Evolutionary conservation across 257 asterid genomes (phyloP).

Genomic region (Prunella vulgaris): DNA sequence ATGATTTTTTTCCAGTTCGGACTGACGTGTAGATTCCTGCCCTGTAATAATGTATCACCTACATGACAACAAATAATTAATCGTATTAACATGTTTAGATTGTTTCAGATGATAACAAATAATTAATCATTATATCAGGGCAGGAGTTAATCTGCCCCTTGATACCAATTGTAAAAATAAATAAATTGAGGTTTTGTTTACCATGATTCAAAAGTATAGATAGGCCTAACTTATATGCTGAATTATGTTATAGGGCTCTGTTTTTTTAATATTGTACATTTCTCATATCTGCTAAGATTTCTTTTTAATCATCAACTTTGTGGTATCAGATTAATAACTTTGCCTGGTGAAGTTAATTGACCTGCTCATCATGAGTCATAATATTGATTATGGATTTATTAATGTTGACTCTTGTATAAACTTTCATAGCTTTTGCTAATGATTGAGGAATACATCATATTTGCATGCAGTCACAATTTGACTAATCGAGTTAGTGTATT

Average conservation of each 20-base stretch:
- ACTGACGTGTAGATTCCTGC: too few species aligned
- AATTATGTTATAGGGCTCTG: not conserved
- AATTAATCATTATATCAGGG: too few species aligned
- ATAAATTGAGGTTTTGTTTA: too few species aligned
- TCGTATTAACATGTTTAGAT: too few species aligned
- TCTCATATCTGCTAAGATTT: not conserved
- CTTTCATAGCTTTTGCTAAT: not conserved
- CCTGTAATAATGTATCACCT: too few species aligned
- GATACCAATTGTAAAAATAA: too few species aligned
- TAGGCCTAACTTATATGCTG: not conserved
- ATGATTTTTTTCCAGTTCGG: too few species aligned
- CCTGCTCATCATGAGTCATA: not conserved
- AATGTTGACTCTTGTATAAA: constrained; percentile 4
- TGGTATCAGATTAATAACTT: not conserved
- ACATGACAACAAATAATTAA: too few species aligned
- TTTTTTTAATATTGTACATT: not conserved
- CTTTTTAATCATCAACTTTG: not conserved
- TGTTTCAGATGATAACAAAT: too few species aligned
- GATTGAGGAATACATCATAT: not conserved
- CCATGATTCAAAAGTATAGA: too few species aligned
- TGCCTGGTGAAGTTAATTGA: not conserved
- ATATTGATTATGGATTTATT: not conserved
- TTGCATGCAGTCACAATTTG: constrained; percentile 7
- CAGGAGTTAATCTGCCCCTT: too few species aligned
- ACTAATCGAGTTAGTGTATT: not conserved